Evolutionary conservation across 2,329 filamentous ascomycete species (phyloP).

Genomic region (Endocalyx cinctus): DNA sequence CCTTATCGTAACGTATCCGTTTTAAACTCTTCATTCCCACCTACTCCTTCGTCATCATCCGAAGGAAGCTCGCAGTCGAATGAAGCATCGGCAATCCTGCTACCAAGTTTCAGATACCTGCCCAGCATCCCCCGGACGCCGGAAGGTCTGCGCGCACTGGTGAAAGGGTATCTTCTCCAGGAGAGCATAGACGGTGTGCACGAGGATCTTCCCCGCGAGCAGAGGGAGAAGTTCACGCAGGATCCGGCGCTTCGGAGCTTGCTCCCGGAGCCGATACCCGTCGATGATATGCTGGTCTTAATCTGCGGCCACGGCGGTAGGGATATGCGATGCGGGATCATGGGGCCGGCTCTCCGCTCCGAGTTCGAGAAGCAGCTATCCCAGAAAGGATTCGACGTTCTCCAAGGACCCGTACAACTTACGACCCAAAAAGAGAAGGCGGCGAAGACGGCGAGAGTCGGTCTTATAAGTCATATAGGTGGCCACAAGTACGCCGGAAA

Average conservation of each 20-base stretch:
- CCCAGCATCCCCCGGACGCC: constrained; percentile 62
- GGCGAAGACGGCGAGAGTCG: constrained; percentile 52
- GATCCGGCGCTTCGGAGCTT: constrained; percentile 48
- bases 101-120: constrained; percentile 80
- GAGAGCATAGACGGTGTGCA: constrained; percentile 58
- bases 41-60: too few species aligned
- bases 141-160: constrained; percentile 50
- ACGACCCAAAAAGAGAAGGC: constrained; percentile 17
- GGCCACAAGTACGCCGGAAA: constrained; percentile 86
- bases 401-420: constrained; percentile 40
- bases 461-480: constrained; percentile 72
- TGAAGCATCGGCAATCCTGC: constrained; percentile 65
- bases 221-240: constrained; percentile 46
- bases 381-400: constrained; percentile 43
- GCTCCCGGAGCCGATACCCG: constrained; percentile 54
- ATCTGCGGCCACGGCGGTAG: constrained; percentile 84
- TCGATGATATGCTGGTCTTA: constrained; percentile 68
- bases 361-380: constrained; percentile 64
- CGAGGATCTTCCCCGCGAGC: constrained; percentile 52
- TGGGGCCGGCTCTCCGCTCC: constrained; percentile 66
- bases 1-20: constrained; percentile 79
- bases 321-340: constrained; percentile 75
- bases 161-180: constrained; percentile 64
- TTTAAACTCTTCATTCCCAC: constrained; percentile 72
- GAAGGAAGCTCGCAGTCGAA: constrained; percentile 42